phyloP scores from a whole-genome alignment of 2,329 filamentous ascomycete species.

The Microsporum audouinii region DNA sequence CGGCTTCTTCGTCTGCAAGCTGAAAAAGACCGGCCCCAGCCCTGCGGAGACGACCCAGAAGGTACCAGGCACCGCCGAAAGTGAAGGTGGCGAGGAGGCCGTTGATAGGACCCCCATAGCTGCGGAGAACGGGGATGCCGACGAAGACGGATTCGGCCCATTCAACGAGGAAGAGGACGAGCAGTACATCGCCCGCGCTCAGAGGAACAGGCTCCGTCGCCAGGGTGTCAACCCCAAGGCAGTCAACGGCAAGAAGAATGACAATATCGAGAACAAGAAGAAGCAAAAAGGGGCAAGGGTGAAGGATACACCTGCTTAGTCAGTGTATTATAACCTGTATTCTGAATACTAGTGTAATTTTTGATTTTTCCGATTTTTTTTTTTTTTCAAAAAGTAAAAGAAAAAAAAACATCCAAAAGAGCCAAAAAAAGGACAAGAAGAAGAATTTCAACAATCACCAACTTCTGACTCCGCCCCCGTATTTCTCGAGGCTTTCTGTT shows the following conservation, averaged over 20 bases:
- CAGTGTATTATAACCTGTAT: background rate
- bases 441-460: background rate
- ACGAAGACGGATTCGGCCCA: conserved; percentile 51
- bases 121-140: conserved; percentile 27
- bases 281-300: background rate
- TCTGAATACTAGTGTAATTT: conserved; percentile 3
- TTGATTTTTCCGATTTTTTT: background rate
- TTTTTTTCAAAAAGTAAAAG: background rate
- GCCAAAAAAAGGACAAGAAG: background rate
- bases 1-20: conserved; percentile 96
- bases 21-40: conserved; percentile 80
- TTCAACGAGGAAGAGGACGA: conserved; percentile 65
- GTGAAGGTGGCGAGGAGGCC: conserved; percentile 40
- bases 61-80: conserved; percentile 17
- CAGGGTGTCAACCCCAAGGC: conserved; percentile 63
- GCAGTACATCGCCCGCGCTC: conserved; percentile 60
- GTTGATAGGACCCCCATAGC: conserved; percentile 60
- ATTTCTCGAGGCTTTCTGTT: background rate
- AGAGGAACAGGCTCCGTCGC: conserved; percentile 59
- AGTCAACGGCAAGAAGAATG: conserved; percentile 19
- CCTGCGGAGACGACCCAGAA: conserved; percentile 31
- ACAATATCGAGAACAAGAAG: conserved; percentile 13
- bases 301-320: background rate
- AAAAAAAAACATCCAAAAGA: background rate
- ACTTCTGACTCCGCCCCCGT: background rate